These are phyloP conservation scores for Globisporangium nagaii DNA, from an alignment of 352 stramenopile species.

Conservation along the genomic window DNA sequence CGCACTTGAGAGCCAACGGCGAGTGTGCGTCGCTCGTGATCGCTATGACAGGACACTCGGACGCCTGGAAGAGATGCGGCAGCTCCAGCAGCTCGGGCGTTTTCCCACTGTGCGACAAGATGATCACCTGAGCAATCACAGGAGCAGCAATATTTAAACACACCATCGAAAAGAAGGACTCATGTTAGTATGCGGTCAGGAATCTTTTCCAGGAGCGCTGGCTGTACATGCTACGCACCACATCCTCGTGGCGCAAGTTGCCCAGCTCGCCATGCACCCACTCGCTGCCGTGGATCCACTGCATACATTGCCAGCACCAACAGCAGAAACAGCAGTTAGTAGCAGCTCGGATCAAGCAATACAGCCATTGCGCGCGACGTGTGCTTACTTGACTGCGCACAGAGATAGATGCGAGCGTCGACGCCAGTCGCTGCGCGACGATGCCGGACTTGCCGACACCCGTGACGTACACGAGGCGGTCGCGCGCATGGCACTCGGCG, in stretches of 20 bases:
- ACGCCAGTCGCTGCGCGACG: constrained; percentile 62
- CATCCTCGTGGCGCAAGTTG: constrained; percentile 48
- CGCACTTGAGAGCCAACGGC: constrained; percentile 23
- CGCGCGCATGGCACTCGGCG: constrained; percentile 36
- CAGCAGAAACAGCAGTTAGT: background rate
- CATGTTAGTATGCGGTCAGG: too few species aligned
- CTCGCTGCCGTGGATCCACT: constrained; percentile 77
- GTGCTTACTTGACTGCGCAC: constrained; percentile 52
- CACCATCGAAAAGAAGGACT: too few species aligned
- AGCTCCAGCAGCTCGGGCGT: constrained; percentile 57
- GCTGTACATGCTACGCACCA: too few species aligned
- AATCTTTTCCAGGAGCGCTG: too few species aligned
- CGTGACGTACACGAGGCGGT: constrained; percentile 52
- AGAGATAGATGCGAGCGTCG: constrained; percentile 66
- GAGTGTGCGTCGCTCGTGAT: constrained; percentile 41
- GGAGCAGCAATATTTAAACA: too few species aligned
- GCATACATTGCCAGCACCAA: background rate
- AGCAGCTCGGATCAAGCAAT: background rate
- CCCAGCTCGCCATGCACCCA: constrained; percentile 80
- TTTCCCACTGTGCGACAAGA: constrained; percentile 69
- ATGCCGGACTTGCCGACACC: constrained; percentile 81
- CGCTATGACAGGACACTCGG: constrained; percentile 36
- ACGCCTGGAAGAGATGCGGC: constrained; percentile 33
- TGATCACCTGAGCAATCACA: constrained; percentile 34
- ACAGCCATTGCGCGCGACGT: background rate